Conservation (phyloP, 2,329 filamentous ascomycete species). For the Metarhizium rileyi region DNA sequence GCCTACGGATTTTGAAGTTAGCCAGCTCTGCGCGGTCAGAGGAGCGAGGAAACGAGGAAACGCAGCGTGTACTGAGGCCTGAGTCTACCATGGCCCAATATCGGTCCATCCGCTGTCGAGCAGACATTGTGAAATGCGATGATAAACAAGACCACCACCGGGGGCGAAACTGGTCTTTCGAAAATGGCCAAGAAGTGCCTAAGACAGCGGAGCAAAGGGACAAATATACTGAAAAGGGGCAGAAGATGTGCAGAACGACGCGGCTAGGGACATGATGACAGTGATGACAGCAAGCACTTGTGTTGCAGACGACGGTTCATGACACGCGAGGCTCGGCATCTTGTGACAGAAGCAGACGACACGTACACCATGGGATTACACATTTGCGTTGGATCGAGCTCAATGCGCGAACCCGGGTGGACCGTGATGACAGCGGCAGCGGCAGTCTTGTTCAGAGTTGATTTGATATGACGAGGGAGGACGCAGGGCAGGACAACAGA, state of each 20-base stretch:
- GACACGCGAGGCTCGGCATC: neutral
- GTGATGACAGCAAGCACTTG: neutral
- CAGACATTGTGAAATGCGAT: constrained; percentile 9
- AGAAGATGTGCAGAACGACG: neutral
- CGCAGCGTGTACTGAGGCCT: constrained; percentile 10
- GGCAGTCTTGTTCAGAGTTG: neutral
- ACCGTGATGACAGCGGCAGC: neutral
- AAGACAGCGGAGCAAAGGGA: too few relatives aligned
- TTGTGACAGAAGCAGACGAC: neutral
- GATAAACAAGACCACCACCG: neutral
- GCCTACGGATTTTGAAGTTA: constrained; percentile 32
- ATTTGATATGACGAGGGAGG: constrained; percentile 2
- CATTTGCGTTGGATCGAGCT: neutral
- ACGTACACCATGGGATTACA: neutral
- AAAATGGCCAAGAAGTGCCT: too few relatives aligned
- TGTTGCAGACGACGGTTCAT: neutral
- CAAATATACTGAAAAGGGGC: neutral
- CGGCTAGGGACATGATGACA: neutral
- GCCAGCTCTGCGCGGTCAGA: constrained; percentile 8
- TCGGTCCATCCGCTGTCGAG: constrained; percentile 13
- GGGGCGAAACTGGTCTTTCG: neutral
- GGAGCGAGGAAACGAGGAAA: neutral
- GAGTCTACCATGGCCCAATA: constrained; percentile 19
- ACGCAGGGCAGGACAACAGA: neutral
- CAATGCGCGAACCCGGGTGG: neutral